Conservation (phyloP, 768 basidiomycete genomes). For the Chalciporus sphaerocephalus region DNA sequence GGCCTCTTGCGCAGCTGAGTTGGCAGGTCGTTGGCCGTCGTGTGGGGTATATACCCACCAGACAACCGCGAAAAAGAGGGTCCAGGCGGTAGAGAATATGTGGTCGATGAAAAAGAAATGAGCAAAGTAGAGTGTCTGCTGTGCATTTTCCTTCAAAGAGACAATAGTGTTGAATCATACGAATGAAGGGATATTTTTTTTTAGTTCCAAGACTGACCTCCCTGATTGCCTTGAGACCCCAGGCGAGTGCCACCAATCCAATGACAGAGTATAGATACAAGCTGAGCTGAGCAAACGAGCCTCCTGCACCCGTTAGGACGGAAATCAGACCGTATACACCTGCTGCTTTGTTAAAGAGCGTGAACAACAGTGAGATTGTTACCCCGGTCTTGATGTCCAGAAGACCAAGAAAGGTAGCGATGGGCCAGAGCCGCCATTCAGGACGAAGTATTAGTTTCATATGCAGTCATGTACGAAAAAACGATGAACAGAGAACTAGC, state of each 20-base stretch:
- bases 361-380: constrained; percentile 82
- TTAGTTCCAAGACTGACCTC: constrained; percentile 50
- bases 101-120: constrained; percentile 93
- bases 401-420: constrained; percentile 78
- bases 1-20: constrained; percentile 85
- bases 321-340: constrained; percentile 96
- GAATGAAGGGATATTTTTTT: constrained; percentile 3
- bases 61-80: constrained; percentile 80
- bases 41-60: constrained; percentile 95
- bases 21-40: constrained; percentile 74
- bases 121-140: constrained; percentile 80
- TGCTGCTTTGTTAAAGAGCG: constrained; percentile 96
- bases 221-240: constrained; percentile 85
- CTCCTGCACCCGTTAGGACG: constrained; percentile 83
- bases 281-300: constrained; percentile 88
- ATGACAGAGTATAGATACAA: constrained; percentile 90
- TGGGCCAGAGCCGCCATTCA: constrained; percentile 79
- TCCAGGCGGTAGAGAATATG: constrained; percentile 84
- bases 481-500: constrained; percentile 3
- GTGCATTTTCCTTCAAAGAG: constrained; percentile 75
- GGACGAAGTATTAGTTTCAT: constrained; percentile 82
- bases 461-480: constrained; percentile 31
- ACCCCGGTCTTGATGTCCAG: constrained; percentile 95
- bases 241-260: constrained; percentile 73
- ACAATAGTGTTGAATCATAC: constrained; percentile 11